Conservation (phyloP, 257 asterid species). For the Parsonsia alboflavescens region DNA sequence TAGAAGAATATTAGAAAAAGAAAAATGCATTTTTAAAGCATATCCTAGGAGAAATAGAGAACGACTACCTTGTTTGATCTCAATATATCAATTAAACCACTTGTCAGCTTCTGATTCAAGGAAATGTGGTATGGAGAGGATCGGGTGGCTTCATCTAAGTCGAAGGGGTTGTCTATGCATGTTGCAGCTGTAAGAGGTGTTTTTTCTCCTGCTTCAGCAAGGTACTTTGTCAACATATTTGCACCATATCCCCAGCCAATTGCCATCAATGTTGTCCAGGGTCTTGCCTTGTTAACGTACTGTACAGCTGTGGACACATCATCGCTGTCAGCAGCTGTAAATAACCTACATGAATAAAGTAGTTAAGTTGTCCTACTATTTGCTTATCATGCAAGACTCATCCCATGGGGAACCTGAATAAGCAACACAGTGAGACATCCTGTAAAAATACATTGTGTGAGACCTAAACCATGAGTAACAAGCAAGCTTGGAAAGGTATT, state of each 20-base stretch:
- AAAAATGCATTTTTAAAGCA: not conserved
- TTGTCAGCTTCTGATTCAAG: conserved; percentile 50
- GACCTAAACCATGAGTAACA: not conserved
- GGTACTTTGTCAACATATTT: conserved; percentile 92
- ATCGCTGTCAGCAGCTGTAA: conserved; percentile 99
- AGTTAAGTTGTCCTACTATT: conserved; percentile 47
- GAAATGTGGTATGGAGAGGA: conserved; percentile 42
- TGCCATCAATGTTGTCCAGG: conserved; percentile 87
- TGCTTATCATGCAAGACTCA: conserved; percentile 42
- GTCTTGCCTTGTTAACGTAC: conserved; percentile 68
- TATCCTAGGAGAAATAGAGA: not conserved
- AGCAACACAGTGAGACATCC: conserved; percentile 1
- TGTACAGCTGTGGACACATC: conserved; percentile 82
- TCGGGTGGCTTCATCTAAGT: conserved; percentile 78
- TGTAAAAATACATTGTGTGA: not conserved
- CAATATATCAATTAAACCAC: conserved; percentile 74
- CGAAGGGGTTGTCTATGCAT: conserved; percentile 93
- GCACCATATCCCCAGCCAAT: conserved; percentile 98
- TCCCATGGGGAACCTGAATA: conserved; percentile 12
- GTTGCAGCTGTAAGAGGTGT: conserved; percentile 93
- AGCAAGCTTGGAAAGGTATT: not conserved
- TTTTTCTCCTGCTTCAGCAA: conserved; percentile 82
- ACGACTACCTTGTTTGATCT: conserved; percentile 64
- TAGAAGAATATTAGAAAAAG: not conserved
- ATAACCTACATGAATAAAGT: conserved; percentile 84